A percentile compares a stretch with the other conserved stretches of the same genome.
phyloP scores from a whole-genome alignment of 805 yeast genomes.

The Teunomyces pallodes region DNA sequence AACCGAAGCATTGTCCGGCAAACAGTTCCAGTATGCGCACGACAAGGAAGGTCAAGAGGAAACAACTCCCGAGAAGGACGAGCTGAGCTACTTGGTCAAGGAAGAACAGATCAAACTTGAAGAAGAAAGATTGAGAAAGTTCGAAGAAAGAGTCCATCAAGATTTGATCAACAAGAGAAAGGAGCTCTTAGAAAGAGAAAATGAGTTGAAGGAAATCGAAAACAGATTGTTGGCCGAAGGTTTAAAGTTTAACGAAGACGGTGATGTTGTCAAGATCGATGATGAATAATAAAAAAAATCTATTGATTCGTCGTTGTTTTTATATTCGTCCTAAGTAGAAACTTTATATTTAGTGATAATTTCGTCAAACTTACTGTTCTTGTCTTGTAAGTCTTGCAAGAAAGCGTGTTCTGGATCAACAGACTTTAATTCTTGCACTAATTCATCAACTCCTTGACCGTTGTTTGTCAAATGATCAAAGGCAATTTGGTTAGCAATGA shows the following conservation, averaged over 20 bases:
- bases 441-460: slow-evolving; percentile 43
- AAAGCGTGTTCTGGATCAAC: slow-evolving; percentile 57
- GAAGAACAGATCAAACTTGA: slow-evolving; percentile 88
- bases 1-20: slow-evolving; percentile 77
- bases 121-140: slow-evolving; percentile 82
- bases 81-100: slow-evolving; percentile 47
- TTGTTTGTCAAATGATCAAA: slow-evolving; percentile 47
- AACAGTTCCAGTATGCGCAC: slow-evolving; percentile 41
- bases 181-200: slow-evolving; percentile 81
- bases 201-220: slow-evolving; percentile 79
- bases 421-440: slow-evolving; percentile 45
- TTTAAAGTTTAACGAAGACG: slow-evolving; percentile 37
- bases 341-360: slow-evolving; percentile 58
- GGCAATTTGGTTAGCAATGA: slow-evolving; percentile 65
- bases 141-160: slow-evolving; percentile 86
- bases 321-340: slow-evolving; percentile 3
- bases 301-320: not conserved
- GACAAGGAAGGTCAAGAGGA: slow-evolving; percentile 14
- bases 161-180: slow-evolving; percentile 77
- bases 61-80: slow-evolving; percentile 9
- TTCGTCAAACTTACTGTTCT: slow-evolving; percentile 63
- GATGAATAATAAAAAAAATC: slow-evolving; percentile 3
- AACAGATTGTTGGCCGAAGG: slow-evolving; percentile 63
- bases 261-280: slow-evolving; percentile 31
- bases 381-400: slow-evolving; percentile 57